Evolutionary conservation across 331 rosid genomes (phyloP).

Genomic region (Cydonia oblonga): DNA sequence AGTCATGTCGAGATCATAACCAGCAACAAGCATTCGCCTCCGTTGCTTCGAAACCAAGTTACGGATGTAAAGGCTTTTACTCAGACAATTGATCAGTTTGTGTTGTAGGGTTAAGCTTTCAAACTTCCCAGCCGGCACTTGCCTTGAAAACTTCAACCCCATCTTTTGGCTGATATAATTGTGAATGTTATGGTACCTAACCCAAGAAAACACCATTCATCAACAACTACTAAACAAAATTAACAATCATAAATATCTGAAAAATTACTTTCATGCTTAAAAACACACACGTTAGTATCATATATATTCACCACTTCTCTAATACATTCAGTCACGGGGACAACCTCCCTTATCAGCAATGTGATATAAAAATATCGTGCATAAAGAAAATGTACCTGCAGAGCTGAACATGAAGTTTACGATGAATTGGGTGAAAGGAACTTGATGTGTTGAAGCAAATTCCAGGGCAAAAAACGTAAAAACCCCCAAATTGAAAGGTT

Average conservation of each 20-base stretch:
- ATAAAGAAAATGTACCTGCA: constrained; percentile 1
- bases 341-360: not conserved
- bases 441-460: constrained; percentile 15
- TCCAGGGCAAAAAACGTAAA: constrained; percentile 35
- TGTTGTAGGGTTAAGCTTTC: constrained; percentile 34
- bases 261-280: not conserved
- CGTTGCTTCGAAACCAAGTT: constrained; percentile 90
- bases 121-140: constrained; percentile 22
- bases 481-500: not conserved
- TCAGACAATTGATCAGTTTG: constrained; percentile 54
- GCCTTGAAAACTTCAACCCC: constrained; percentile 65
- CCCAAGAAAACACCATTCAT: not conserved
- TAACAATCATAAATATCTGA: not conserved
- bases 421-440: not conserved
- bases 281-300: not conserved
- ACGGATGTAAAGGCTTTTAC: constrained; percentile 53
- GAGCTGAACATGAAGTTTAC: constrained; percentile 29
- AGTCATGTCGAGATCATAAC: constrained; percentile 97
- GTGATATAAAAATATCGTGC: not conserved
- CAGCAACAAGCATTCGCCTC: constrained; percentile 85
- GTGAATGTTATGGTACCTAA: constrained; percentile 22
- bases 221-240: not conserved
- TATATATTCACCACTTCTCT: not conserved
- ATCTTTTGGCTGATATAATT: constrained; percentile 29
- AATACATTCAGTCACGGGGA: not conserved